Conservation (phyloP, 768 basidiomycete species). For the Boletus reticuloceps region DNA sequence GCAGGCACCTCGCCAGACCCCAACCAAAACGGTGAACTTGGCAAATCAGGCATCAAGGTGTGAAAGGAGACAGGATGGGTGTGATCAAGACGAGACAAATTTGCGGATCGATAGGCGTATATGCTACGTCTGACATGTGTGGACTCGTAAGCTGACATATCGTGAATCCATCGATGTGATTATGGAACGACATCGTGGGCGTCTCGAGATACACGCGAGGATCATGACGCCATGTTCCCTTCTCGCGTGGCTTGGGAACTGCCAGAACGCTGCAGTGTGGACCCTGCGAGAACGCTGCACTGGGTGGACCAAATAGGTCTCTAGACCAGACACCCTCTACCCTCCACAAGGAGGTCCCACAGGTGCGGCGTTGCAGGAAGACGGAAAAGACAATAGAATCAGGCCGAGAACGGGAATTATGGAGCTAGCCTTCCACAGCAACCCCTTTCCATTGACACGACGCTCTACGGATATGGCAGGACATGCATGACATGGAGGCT, state of each 20-base stretch:
- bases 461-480: slow-evolving; percentile 15
- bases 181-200: slow-evolving; percentile 5
- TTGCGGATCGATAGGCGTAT: slow-evolving; percentile 14
- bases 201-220: slow-evolving; percentile 1
- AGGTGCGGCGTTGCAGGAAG: slow-evolving; percentile 2
- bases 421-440: slow-evolving; percentile 14
- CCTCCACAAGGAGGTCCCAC: slow-evolving; percentile 11
- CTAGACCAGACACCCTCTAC: slow-evolving; percentile 13
- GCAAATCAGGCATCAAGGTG: slow-evolving; percentile 8
- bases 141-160: background rate
- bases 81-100: slow-evolving; percentile 13
- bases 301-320: background rate
- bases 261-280: too few species aligned
- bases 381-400: background rate
- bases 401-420: slow-evolving; percentile 15
- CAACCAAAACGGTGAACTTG: slow-evolving; percentile 2
- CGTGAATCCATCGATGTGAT: slow-evolving; percentile 23
- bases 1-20: background rate
- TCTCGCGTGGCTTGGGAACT: slow-evolving; percentile 2
- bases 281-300: background rate
- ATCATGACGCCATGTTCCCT: slow-evolving; percentile 7
- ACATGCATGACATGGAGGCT: background rate
- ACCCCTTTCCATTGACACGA: slow-evolving; percentile 18
- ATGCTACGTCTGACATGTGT: slow-evolving; percentile 1
- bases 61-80: slow-evolving; percentile 1